Conservation (phyloP, 768 basidiomycete species). For the Tricholoma flavovirens region DNA sequence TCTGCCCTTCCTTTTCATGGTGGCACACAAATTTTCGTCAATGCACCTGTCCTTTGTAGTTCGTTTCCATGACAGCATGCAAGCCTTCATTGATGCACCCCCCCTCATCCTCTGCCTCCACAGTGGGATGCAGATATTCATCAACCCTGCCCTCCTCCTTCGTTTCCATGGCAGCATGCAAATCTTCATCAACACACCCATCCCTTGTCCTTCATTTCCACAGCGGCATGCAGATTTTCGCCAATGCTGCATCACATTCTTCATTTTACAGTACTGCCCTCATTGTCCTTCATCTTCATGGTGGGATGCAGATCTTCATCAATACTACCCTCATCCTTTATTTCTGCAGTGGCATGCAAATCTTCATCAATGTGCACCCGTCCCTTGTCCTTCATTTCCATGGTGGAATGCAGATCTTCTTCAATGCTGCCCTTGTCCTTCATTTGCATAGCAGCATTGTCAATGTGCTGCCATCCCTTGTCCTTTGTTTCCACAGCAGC, state of each 20-base stretch:
- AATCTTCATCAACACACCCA: background rate
- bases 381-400: background rate
- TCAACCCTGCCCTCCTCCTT: background rate
- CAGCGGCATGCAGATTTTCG: background rate
- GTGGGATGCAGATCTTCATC: background rate
- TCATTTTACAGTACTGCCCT: background rate
- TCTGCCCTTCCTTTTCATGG: background rate
- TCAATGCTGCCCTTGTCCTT: background rate
- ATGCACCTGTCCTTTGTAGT: background rate
- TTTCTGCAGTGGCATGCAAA: background rate
- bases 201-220: background rate
- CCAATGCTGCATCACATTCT: background rate
- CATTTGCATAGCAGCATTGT: background rate
- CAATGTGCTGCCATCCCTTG: background rate
- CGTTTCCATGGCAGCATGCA: background rate
- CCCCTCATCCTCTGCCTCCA: background rate
- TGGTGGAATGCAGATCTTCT: background rate
- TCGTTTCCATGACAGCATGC: background rate
- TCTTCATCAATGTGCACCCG: background rate
- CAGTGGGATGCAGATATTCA: background rate
- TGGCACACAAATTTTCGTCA: background rate
- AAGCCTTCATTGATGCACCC: background rate
- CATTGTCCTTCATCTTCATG: background rate
- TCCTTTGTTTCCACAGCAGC: too few relatives aligned
- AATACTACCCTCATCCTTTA: background rate